A percentile compares a stretch with the other conserved stretches of the same genome.
Conservation (phyloP, 2,329 filamentous ascomycete genomes). For the Ophiocordyceps australis region DNA sequence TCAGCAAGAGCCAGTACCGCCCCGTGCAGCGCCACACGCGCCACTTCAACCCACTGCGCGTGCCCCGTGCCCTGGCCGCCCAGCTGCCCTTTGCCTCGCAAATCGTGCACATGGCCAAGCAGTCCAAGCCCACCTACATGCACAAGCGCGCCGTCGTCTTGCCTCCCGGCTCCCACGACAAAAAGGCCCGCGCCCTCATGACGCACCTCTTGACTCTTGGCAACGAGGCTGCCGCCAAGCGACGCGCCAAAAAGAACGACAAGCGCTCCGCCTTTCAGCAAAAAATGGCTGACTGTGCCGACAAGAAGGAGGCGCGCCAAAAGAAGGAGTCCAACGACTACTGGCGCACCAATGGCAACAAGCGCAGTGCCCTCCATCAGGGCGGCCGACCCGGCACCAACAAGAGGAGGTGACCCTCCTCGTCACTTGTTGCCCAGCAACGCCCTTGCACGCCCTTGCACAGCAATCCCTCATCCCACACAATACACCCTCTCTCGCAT, state of each 20-base stretch:
- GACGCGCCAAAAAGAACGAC: constrained; percentile 75
- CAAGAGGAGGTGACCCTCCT: constrained; percentile 14
- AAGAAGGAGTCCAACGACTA: constrained; percentile 85
- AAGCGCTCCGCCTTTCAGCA: constrained; percentile 62
- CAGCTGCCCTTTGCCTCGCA: constrained; percentile 87
- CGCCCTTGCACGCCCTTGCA: too few relatives aligned
- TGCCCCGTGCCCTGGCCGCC: constrained; percentile 65
- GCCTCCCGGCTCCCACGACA: constrained; percentile 67
- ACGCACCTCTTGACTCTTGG: constrained; percentile 81
- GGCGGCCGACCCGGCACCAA: constrained; percentile 18
- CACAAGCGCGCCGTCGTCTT: constrained; percentile 89
- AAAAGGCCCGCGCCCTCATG: constrained; percentile 72
- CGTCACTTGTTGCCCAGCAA: too few relatives aligned
- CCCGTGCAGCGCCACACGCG: constrained; percentile 45
- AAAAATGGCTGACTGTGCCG: constrained; percentile 64
- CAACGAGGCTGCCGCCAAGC: constrained; percentile 78
- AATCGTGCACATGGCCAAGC: constrained; percentile 63
- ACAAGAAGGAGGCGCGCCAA: constrained; percentile 75
- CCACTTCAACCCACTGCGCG: constrained; percentile 61
- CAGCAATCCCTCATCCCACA: too few relatives aligned
- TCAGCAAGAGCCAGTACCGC: constrained; percentile 75
- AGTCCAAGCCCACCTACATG: constrained; percentile 71
- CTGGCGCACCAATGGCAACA: constrained; percentile 79
- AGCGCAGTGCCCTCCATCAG: constrained; percentile 27
- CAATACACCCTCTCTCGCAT: too few relatives aligned